phyloP scores from a whole-genome alignment of 2,329 filamentous ascomycete species.

The Cadophora gregata region DNA sequence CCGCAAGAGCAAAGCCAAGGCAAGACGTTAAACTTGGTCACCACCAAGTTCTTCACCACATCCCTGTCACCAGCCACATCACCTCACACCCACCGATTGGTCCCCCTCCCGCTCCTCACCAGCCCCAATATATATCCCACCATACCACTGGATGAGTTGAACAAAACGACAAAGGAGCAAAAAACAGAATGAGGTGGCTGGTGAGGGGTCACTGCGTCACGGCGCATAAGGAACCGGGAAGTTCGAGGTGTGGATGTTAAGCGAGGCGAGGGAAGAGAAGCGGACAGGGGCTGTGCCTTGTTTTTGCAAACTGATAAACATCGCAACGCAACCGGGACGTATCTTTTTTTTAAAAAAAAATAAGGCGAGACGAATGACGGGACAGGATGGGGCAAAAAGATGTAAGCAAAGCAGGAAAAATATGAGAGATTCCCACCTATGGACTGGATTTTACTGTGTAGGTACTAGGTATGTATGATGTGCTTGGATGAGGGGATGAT shows the following conservation, averaged over 20 bases:
- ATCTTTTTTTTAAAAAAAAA: too few species aligned
- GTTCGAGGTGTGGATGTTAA: neutral
- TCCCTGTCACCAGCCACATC: neutral
- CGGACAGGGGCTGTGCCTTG: constrained; percentile 23
- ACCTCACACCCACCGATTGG: neutral
- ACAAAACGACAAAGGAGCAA: constrained; percentile 25
- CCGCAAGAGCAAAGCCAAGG: constrained; percentile 10
- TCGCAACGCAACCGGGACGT: too few species aligned
- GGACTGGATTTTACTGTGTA: neutral
- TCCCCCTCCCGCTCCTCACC: neutral
- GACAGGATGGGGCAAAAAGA: too few species aligned
- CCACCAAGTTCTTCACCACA: neutral
- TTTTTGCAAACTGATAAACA: constrained; percentile 10
- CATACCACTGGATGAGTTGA: neutral
- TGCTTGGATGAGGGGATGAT: neutral
- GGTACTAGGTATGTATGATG: neutral
- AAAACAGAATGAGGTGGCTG: constrained; percentile 31
- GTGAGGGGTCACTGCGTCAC: constrained; percentile 31
- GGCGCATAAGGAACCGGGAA: neutral
- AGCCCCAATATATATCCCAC: neutral
- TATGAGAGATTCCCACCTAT: neutral
- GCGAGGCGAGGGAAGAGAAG: constrained; percentile 14
- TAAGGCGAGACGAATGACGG: constrained; percentile 12
- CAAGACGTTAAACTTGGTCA: neutral
- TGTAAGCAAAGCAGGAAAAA: neutral